A percentile compares a stretch with the other conserved stretches of the same genome.
phyloP scores from a whole-genome alignment of 306 rosid species.

The Malus sylvestris region DNA sequence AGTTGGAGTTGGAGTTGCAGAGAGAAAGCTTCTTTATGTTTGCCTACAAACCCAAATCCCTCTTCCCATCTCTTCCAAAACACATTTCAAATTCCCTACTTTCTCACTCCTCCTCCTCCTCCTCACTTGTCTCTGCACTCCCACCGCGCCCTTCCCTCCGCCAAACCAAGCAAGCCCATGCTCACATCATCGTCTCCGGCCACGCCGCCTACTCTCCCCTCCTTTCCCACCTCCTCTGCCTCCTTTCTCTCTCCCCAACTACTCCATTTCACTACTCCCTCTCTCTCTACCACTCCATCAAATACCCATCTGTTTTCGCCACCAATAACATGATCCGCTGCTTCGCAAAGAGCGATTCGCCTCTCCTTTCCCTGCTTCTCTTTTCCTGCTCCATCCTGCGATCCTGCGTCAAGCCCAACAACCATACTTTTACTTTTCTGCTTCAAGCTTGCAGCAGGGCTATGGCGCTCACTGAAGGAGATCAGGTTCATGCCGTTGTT shows the following conservation, averaged over 20 bases:
- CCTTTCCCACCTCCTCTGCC: slow-evolving; percentile 47
- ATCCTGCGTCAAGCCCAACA: slow-evolving; percentile 39
- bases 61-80: slow-evolving; percentile 7
- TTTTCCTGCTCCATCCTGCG: slow-evolving; percentile 40
- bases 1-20: not conserved
- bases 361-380: slow-evolving; percentile 27
- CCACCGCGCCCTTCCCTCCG: slow-evolving; percentile 30
- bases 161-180: slow-evolving; percentile 64
- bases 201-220: slow-evolving; percentile 21
- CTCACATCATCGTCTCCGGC: slow-evolving; percentile 38
- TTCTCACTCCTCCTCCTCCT: not conserved
- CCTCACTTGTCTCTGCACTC: slow-evolving; percentile 12
- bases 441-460: slow-evolving; percentile 51
- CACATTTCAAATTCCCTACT: slow-evolving; percentile 10
- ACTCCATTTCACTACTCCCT: slow-evolving; percentile 27
- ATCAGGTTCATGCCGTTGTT: slow-evolving; percentile 46
- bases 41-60: slow-evolving; percentile 20
- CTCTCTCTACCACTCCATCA: slow-evolving; percentile 34
- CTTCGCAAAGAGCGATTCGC: slow-evolving; percentile 38
- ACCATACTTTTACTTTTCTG: slow-evolving; percentile 63
- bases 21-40: slow-evolving; percentile 21
- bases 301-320: slow-evolving; percentile 42
- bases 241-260: slow-evolving; percentile 30
- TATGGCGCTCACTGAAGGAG: slow-evolving; percentile 37
- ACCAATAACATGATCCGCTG: slow-evolving; percentile 64